These are phyloP conservation scores for Scleromitrula shiraiana DNA, from an alignment of 2,329 filamentous ascomycete genomes.

Conservation along the genomic window DNA sequence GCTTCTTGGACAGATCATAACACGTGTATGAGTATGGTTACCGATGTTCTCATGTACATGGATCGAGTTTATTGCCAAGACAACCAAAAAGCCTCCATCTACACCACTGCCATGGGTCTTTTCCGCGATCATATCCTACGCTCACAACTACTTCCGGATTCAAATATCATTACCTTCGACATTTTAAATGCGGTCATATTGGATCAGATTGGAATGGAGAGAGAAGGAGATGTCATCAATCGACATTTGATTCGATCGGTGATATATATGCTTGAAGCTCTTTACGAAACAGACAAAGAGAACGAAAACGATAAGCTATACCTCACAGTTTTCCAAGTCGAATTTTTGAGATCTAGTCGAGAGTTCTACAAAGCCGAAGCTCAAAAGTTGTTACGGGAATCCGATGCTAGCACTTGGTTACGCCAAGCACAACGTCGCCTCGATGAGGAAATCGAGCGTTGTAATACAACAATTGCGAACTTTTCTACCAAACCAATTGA, in stretches of 20 bases:
- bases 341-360: slow-evolving; percentile 63
- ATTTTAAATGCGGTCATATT: slow-evolving; percentile 76
- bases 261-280: slow-evolving; percentile 78
- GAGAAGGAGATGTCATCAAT: slow-evolving; percentile 83
- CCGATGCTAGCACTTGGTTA: slow-evolving; percentile 76
- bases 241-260: slow-evolving; percentile 73
- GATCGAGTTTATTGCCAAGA: slow-evolving; percentile 78
- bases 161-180: slow-evolving; percentile 51
- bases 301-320: slow-evolving; percentile 76
- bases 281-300: slow-evolving; percentile 77
- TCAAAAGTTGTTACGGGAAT: slow-evolving; percentile 62
- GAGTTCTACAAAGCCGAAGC: slow-evolving; percentile 73
- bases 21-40: slow-evolving; percentile 90
- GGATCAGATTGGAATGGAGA: slow-evolving; percentile 87
- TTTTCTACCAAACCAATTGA: slow-evolving; percentile 67
- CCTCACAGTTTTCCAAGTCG: slow-evolving; percentile 70
- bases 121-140: slow-evolving; percentile 82
- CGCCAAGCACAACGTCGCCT: slow-evolving; percentile 67
- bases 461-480: slow-evolving; percentile 69
- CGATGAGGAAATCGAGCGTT: slow-evolving; percentile 73
- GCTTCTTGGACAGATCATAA: slow-evolving; percentile 84
- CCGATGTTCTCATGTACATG: slow-evolving; percentile 96
- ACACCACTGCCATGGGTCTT: slow-evolving; percentile 73
- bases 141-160: slow-evolving; percentile 41
- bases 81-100: slow-evolving; percentile 67